These are phyloP conservation scores for Cordia subcordata DNA, from an alignment of 257 asterid genomes.

Conservation along the genomic window DNA sequence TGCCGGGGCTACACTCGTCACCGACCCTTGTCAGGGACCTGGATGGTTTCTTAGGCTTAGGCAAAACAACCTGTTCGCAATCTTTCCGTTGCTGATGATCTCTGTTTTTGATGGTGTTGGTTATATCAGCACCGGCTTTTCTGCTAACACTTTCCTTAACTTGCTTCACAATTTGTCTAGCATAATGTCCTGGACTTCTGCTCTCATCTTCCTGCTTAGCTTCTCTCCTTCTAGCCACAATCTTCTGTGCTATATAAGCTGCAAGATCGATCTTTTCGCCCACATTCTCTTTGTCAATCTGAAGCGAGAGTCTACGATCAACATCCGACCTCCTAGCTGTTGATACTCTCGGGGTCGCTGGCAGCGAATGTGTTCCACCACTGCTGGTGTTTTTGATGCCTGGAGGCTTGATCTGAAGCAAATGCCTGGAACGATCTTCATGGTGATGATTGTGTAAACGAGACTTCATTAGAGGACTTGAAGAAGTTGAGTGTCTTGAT, in stretches of 20 bases:
- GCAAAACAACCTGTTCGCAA: slow-evolving; percentile 42
- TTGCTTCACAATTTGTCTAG: slow-evolving; percentile 59
- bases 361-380: slow-evolving; percentile 46
- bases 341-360: slow-evolving; percentile 54
- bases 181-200: slow-evolving; percentile 42
- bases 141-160: slow-evolving; percentile 52
- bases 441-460: slow-evolving; percentile 13
- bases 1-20: slow-evolving; percentile 17
- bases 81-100: slow-evolving; percentile 31
- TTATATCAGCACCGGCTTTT: slow-evolving; percentile 56
- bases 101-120: slow-evolving; percentile 33
- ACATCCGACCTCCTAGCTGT: slow-evolving; percentile 48
- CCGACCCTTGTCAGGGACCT: slow-evolving; percentile 4
- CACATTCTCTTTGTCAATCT: slow-evolving; percentile 38
- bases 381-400: slow-evolving; percentile 2
- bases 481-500: slow-evolving; percentile 10
- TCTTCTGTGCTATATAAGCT: slow-evolving; percentile 4
- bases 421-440: neutral
- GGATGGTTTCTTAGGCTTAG: slow-evolving; percentile 32
- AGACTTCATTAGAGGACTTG: slow-evolving; percentile 3
- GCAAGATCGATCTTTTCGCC: slow-evolving; percentile 6
- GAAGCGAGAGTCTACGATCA: slow-evolving; percentile 47
- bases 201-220: slow-evolving; percentile 16
- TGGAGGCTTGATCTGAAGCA: neutral
- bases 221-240: slow-evolving; percentile 12